phyloP scores from a whole-genome alignment of 1,139 yeast genomes.

The Petasospora rhodanensis region DNA sequence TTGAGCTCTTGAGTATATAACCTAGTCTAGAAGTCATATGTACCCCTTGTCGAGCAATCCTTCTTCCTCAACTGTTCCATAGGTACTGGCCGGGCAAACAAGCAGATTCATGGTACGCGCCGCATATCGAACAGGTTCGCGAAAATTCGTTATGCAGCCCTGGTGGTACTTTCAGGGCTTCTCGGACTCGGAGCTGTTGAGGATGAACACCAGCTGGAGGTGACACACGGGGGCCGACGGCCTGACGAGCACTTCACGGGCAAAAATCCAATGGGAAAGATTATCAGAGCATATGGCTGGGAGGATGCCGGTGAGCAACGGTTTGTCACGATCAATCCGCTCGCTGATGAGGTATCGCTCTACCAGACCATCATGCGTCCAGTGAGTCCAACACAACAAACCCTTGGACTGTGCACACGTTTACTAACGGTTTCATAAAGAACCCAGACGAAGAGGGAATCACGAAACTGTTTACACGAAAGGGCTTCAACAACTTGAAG shows the following conservation, averaged over 20 bases:
- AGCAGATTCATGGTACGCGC: too few species aligned
- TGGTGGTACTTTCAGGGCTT: constrained; percentile 1
- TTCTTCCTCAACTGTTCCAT: too few species aligned
- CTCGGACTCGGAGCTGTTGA: constrained; percentile 1
- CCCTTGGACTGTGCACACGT: neutral
- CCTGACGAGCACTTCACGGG: too few species aligned
- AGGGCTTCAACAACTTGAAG: constrained; percentile 69
- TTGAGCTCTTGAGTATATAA: too few species aligned
- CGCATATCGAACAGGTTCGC: constrained; percentile 1
- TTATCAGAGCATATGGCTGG: constrained; percentile 58
- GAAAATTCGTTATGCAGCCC: too few species aligned
- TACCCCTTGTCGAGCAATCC: too few species aligned
- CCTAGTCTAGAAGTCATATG: too few species aligned
- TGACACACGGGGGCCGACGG: too few species aligned
- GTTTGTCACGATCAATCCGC: constrained; percentile 60
- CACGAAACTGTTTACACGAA: constrained; percentile 44
- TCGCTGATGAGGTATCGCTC: constrained; percentile 62
- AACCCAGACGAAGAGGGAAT: constrained; percentile 36
- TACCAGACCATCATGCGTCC: constrained; percentile 44
- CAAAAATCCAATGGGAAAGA: constrained; percentile 49
- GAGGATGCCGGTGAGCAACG: constrained; percentile 50
- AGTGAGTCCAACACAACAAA: constrained; percentile 5
- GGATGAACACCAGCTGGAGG: neutral
- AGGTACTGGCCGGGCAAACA: too few species aligned
- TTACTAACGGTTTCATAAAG: constrained; percentile 5